Base-by-base conservation (phyloP, 106 monocot genomes). In the Ottelia alismoides region DNA sequence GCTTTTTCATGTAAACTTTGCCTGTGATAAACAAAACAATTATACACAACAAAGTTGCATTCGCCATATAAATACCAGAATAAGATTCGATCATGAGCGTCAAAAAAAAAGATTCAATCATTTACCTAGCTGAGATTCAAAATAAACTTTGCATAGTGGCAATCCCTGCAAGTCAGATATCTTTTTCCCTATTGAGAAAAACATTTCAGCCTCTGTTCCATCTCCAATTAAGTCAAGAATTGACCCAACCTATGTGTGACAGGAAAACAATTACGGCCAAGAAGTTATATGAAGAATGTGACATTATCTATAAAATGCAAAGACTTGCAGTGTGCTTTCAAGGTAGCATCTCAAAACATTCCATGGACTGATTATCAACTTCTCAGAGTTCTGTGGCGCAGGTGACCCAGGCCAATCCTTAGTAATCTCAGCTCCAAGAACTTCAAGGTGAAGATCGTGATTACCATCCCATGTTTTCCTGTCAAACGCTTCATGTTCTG, bases 281-380 rank as follows among this genome's bases (percentile, higher is more conserved):
- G 43, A 65, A 40, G 27, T 22, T 55, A 51, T 40, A 1, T 30
- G 40, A 6, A 53, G 11, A 53, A n/a, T n/a, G n/a, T n/a, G n/a
- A n/a, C n/a, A 25, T 25, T 7, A 43, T 43, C 6, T 16, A 43
- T 16, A 43, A 11, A 27, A 18, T 53, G 49, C 27, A 24, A 18
- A 12, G 26, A 91, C 91, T 85, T 91, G 91, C 45, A 91, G 70
- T 47, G 43, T 78, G 71, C 91, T 91, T 67, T 91, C 91, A 70
- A 91, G 85, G 54, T 81, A 91, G 62, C 78, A 74, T 63, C 57
- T 56, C 25, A 85, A 72, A 44, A 81, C 59, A 68, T 47, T 76
- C 91, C 91, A 91, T 64, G 91, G 91, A 32, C 65, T 71, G 65
- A 81, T 54, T 55, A 70, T 45, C 49, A 61, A 70, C n/a, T 67